Conservation (phyloP, 2,329 filamentous ascomycete species). For the Penicillium fuscoglaucum region DNA sequence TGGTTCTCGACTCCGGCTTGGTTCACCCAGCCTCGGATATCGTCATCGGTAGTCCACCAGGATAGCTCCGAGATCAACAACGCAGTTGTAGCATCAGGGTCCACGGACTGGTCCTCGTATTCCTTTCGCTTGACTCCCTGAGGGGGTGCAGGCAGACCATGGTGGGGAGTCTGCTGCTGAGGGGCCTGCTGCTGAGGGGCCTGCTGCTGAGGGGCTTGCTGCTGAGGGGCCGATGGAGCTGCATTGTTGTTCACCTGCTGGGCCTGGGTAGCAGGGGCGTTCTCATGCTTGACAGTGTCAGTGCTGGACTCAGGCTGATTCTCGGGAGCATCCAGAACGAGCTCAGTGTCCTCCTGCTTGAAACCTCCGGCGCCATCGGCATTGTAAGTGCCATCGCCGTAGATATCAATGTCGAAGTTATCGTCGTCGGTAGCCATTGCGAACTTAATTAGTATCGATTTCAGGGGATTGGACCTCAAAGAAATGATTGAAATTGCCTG, state of each 20-base stretch:
- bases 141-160: slow-evolving; percentile 40
- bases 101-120: slow-evolving; percentile 55
- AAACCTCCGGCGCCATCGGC: slow-evolving; percentile 50
- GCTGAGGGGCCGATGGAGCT: slow-evolving; percentile 19
- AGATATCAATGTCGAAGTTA: slow-evolving; percentile 71
- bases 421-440: slow-evolving; percentile 61
- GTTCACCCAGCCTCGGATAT: slow-evolving; percentile 82
- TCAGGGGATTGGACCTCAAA: slow-evolving; percentile 25
- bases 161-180: slow-evolving; percentile 21
- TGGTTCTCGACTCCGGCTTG: slow-evolving; percentile 80
- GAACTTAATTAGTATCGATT: slow-evolving; percentile 30
- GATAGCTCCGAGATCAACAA: slow-evolving; percentile 85
- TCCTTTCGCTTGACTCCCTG: slow-evolving; percentile 66
- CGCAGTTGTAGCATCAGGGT: slow-evolving; percentile 65
- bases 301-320: slow-evolving; percentile 26
- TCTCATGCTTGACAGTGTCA: slow-evolving; percentile 19
- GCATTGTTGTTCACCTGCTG: slow-evolving; percentile 13
- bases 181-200: slow-evolving; percentile 22
- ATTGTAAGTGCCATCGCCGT: slow-evolving; percentile 59
- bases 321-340: slow-evolving; percentile 42
- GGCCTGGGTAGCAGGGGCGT: slow-evolving; percentile 4
- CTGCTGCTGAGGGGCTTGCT: slow-evolving; percentile 17
- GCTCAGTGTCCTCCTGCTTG: slow-evolving; percentile 43
- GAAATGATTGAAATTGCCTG: slow-evolving; percentile 38
- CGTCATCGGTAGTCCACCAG: slow-evolving; percentile 97